Percentiles rank a stretch among this genome's conserved stretches.
Conservation (phyloP, 2,329 filamentous ascomycete genomes). For the Daldinia eschscholtzii region DNA sequence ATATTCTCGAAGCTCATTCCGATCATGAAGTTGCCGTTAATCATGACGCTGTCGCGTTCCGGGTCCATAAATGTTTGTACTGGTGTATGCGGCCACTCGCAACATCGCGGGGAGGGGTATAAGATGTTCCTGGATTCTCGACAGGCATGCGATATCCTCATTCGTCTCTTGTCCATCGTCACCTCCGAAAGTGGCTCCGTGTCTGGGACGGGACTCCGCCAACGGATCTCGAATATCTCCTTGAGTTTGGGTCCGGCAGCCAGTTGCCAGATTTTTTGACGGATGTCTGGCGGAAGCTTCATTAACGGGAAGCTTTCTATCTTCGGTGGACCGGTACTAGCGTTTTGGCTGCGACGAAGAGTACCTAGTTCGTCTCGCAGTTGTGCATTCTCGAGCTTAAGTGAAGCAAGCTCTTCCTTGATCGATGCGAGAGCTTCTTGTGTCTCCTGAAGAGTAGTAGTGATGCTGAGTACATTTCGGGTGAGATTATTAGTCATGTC, state of each 20-base stretch:
- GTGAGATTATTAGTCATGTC: background rate
- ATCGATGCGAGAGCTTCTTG: background rate
- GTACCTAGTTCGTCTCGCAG: background rate
- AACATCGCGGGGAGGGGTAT: background rate
- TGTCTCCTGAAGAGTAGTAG: background rate
- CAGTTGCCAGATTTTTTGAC: background rate
- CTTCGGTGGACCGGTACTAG: background rate
- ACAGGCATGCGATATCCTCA: background rate
- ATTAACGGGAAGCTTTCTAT: conserved; percentile 5
- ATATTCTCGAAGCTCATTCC: conserved; percentile 4
- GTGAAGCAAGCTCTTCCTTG: background rate
- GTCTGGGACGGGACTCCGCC: background rate
- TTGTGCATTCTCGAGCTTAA: background rate
- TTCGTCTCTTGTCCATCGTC: background rate
- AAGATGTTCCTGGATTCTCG: background rate
- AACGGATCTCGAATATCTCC: conserved; percentile 6
- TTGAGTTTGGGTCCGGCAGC: background rate
- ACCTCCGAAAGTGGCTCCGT: background rate
- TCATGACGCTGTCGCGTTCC: conserved; percentile 4
- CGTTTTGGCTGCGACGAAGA: background rate
- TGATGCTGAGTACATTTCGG: background rate
- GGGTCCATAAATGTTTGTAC: background rate
- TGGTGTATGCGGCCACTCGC: background rate
- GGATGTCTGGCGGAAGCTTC: conserved; percentile 1
- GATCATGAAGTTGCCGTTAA: background rate